A percentile compares a stretch with the other conserved stretches of the same genome.
phyloP scores from a whole-genome alignment of 305 asterid genomes.

The Solanum hybrid region DNA sequence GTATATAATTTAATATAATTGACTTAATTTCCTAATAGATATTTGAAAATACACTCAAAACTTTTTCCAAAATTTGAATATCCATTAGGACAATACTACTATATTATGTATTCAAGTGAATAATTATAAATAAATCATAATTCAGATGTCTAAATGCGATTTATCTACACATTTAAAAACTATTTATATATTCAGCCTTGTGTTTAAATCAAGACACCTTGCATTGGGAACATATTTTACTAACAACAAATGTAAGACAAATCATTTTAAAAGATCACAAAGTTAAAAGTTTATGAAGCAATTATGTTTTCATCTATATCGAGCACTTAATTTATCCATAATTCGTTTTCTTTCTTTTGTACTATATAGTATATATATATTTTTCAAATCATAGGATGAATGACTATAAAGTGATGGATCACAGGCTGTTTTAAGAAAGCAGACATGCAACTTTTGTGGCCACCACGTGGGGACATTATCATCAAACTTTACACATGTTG shows the following conservation, averaged over 20 bases:
- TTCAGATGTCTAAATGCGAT: accelerated
- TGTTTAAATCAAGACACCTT: neutral
- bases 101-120: neutral
- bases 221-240: neutral
- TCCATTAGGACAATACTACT: neutral
- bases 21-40: no score
- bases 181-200: neutral
- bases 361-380: neutral
- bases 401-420: neutral
- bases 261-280: neutral
- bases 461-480: neutral
- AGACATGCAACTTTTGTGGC: neutral
- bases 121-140: no score
- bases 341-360: neutral
- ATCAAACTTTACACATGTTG: neutral
- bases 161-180: no score
- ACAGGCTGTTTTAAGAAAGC: neutral
- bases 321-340: neutral
- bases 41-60: neutral
- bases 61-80: neutral
- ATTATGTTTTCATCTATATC: neutral
- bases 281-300: neutral
- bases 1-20: no score
- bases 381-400: neutral
- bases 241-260: neutral